Conservation (phyloP, 345 rosid genomes). For the Populus euphratica region DNA sequence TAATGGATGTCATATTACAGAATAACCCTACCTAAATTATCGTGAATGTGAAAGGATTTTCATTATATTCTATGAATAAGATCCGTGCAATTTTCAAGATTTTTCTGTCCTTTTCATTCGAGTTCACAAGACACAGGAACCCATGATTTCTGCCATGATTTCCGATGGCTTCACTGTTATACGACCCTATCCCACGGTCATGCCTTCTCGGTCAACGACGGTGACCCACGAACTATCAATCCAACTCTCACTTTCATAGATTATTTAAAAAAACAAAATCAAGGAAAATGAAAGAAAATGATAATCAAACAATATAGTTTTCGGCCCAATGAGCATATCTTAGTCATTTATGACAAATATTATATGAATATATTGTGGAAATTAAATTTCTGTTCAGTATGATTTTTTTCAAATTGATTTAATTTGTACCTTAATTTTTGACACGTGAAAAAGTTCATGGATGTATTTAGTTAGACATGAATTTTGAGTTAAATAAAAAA, state of each 20-base stretch:
- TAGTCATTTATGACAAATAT: too few species aligned
- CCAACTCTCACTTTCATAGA: background rate
- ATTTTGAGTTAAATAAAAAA: too few species aligned
- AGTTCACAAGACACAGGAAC: background rate
- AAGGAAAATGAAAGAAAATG: background rate
- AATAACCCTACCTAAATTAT: too few species aligned
- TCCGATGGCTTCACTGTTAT: conserved; percentile 12
- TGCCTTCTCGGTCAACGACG: conserved; percentile 5
- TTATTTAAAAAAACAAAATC: background rate
- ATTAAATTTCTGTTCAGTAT: too few species aligned
- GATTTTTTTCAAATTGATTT: too few species aligned
- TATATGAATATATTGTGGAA: too few species aligned
- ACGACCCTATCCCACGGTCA: background rate
- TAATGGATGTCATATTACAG: too few species aligned
- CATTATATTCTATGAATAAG: background rate
- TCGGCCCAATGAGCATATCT: too few species aligned
- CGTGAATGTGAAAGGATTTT: background rate
- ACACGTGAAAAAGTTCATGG: too few species aligned
- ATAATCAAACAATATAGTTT: background rate
- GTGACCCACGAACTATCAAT: conserved; percentile 1
- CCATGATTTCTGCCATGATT: conserved; percentile 38
- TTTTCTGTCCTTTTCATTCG: conserved; percentile 28
- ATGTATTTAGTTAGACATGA: too few species aligned
- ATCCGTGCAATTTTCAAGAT: conserved; percentile 19
- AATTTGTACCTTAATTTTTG: too few species aligned